Evolutionary conservation across 164 flowering plant genomes (phyloP).

Genomic region (Piper longum): DNA sequence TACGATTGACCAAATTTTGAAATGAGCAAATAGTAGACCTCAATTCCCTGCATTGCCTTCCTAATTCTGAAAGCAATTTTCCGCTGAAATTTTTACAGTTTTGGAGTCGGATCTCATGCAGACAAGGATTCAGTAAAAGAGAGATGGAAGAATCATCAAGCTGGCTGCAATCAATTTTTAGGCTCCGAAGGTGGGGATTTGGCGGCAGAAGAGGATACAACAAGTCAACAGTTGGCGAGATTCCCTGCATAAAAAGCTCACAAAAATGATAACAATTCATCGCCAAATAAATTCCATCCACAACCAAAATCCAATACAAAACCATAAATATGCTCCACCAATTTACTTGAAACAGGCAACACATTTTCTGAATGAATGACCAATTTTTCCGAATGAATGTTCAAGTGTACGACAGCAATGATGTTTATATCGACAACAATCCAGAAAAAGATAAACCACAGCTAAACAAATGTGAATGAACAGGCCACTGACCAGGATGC

Average conservation of each 20-base stretch:
- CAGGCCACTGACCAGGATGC: too few relatives aligned
- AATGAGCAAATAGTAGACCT: conserved; percentile 26
- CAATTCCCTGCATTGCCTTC: conserved; percentile 46
- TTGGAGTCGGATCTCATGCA: conserved; percentile 51
- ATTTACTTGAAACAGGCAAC: too few relatives aligned
- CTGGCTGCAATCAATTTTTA: conserved; percentile 61
- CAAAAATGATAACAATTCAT: not conserved
- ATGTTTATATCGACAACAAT: too few relatives aligned
- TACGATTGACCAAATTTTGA: not conserved
- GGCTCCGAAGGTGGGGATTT: conserved; percentile 49
- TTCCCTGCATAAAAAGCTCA: conserved; percentile 22
- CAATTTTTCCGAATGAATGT: too few relatives aligned
- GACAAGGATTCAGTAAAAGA: conserved; percentile 35
- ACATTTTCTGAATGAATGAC: too few relatives aligned
- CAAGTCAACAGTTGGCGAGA: conserved; percentile 38
- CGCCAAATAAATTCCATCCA: too few relatives aligned
- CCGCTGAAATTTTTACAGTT: conserved; percentile 76
- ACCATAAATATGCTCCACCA: too few relatives aligned
- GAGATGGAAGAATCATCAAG: conserved; percentile 55
- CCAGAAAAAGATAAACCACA: too few relatives aligned
- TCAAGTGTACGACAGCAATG: too few relatives aligned
- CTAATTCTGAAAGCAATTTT: conserved; percentile 50
- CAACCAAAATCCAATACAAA: not conserved
- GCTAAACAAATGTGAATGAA: too few relatives aligned
- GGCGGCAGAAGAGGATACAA: conserved; percentile 50